Evolutionary conservation across 2,329 filamentous ascomycete genomes (phyloP), one percentile per base, ranked within the genome.

Genomic region (Chaetothyriales sp.): DNA sequence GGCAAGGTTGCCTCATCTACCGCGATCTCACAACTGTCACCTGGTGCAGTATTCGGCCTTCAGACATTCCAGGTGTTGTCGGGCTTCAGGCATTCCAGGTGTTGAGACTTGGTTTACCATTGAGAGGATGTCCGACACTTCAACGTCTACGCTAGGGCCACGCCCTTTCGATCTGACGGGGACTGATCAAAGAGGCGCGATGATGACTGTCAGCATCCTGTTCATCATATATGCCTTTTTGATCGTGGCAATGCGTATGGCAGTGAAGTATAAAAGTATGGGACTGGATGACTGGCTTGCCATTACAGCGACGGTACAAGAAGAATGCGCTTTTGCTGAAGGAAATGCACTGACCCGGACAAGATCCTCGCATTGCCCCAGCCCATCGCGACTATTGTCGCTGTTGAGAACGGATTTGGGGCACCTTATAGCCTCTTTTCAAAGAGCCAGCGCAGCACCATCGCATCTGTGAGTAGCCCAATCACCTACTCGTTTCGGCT

Each of bases 251-350:
- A 53, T 57, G 51, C 53, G 55, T n/a, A 22, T 55, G 20, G 49
- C 45, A 13, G 47, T n/a, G 33, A 55, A 48, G 20, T 46, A 51
- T 45, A 49, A 47, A 13, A 51, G 49, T 5, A 57, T 57, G 46
- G 55, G 51, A 4, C 8, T 55, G 13, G 55, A 57, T 29, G 55
- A 57, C 45, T 53, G 51, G 50, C 47, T 57, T 18, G 46, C 55
- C n/a, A 46, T 57, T 29, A 46, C 37, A 19, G 53, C 50, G 8
- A 54, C 52, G 6, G 55, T 53, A 40, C 15, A 48, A 55, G 45
- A 25, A 43, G 13, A 40, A 43, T n/a, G 13, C 6, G 13, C 33
- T 6, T 9, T n/a, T 10, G 22, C 47, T 3, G 13, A 15, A 51
- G 43, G 15, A 5, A 20, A 33, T 13, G n/a, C 18, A 18, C 47